Evolutionary conservation across 2,329 filamentous ascomycete genomes (phyloP).

Genomic region (Leptographium lundbergii): DNA sequence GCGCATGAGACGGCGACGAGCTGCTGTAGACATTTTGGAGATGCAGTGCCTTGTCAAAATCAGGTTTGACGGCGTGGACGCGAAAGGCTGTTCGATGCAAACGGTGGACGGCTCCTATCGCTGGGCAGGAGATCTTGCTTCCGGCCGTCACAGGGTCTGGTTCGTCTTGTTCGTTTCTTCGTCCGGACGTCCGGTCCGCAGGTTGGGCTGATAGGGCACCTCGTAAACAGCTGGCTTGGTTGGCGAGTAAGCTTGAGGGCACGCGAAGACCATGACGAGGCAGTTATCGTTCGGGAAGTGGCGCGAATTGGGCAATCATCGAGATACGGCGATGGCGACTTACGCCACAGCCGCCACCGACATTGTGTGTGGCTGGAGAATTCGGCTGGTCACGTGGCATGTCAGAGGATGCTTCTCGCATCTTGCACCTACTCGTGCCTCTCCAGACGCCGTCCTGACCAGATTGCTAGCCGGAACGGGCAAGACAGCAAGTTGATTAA

Average conservation of each 20-base stretch:
- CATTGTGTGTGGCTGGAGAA: too few relatives aligned
- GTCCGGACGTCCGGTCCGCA: too few relatives aligned
- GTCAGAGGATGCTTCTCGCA: too few relatives aligned
- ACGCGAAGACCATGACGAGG: background rate
- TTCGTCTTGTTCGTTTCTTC: too few relatives aligned
- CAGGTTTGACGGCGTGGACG: background rate
- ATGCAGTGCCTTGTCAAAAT: background rate
- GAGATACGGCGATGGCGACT: background rate
- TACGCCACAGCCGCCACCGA: background rate
- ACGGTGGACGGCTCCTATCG: background rate
- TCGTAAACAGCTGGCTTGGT: too few relatives aligned
- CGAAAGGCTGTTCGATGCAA: too few relatives aligned
- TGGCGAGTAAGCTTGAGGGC: background rate
- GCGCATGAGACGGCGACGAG: slow-evolving; percentile 91
- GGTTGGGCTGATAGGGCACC: too few relatives aligned
- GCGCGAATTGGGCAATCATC: background rate
- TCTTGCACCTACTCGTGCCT: too few relatives aligned
- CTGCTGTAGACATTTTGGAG: slow-evolving; percentile 64
- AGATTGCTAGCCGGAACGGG: too few relatives aligned
- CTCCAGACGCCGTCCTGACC: too few relatives aligned
- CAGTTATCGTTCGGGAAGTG: background rate
- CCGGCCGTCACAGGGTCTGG: background rate
- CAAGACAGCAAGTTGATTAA: too few relatives aligned
- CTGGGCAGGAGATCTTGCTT: background rate
- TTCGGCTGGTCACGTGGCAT: too few relatives aligned